Evolutionary conservation across 176 grass and related monocot species (phyloP), one percentile per base, ranked within the genome.

Genomic region (Calamus simplicifolius): DNA sequence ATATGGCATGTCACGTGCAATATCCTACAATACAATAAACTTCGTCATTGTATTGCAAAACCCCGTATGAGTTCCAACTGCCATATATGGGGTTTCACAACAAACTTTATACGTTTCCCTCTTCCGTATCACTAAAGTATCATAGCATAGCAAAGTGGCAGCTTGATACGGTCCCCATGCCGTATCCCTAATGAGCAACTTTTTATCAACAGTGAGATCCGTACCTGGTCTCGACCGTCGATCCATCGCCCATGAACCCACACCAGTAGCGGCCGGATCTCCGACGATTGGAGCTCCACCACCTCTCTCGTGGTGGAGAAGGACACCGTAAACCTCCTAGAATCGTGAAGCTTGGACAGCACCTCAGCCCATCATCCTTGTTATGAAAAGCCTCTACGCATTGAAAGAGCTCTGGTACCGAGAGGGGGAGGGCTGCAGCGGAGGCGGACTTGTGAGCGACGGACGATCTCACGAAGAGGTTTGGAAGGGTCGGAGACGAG

Each of bases 371-470:
- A 90, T 82, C 87, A 90, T 0, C 87, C 82, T 90, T 82, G 30
- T 82, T 62, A 60, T 90, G 82, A 72, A 85, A 82, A 5, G 82
- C 82, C 82, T 90, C 87, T n/a, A 90, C 79, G 51, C 79, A 52
- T 51, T 85, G 67, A 72, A 80, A 61, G 5, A 38, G 4, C 5
- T 2, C 5, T 61, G n/a, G n/a, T 79, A 64, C 1, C 13, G 16
- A n/a, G 30, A 4, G 3, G 43, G 10, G 18, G 69, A 0, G 73
- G 72, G 5, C 62, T 69, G 21, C 76, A 74, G 27, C 77, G 74
- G 79, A 26, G 23, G 29, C 53, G 14, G 63, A 67, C 3, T n/a
- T 67, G 18, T 17, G 50, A 67, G 51, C 26, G 51, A 6, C n/a
- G 43, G 68, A 90, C 80, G 16, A 15, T 12, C 72, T 90, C 82